Evolutionary conservation across 2,329 filamentous ascomycete species (phyloP).

Genomic region (Karstenula rhodostoma): DNA sequence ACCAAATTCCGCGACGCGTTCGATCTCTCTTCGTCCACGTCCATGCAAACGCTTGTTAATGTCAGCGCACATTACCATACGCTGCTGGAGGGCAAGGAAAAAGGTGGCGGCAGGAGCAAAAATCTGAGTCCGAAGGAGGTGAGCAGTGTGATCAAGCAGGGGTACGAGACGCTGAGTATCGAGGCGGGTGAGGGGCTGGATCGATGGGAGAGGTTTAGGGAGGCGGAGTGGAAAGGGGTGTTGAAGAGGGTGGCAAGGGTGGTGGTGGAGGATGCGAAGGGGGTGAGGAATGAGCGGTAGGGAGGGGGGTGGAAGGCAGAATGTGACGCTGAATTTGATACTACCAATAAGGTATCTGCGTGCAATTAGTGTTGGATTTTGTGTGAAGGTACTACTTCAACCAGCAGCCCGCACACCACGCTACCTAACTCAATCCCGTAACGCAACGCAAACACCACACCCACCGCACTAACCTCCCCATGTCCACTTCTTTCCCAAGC

Average conservation of each 20-base stretch:
- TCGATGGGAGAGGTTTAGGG: constrained; percentile 84
- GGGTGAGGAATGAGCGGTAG: constrained; percentile 49
- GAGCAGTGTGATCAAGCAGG: constrained; percentile 90
- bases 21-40: constrained; percentile 56
- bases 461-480: no score
- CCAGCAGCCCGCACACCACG: background rate
- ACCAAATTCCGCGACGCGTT: constrained; percentile 84
- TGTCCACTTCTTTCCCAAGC: background rate
- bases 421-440: background rate
- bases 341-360: no score
- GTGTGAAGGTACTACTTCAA: no score
- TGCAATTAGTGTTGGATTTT: no score
- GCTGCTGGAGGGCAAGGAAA: constrained; percentile 68
- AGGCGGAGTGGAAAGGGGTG: constrained; percentile 82
- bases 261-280: constrained; percentile 75
- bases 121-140: constrained; percentile 85
- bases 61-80: constrained; percentile 88
- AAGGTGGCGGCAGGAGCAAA: constrained; percentile 59
- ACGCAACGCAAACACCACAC: no score
- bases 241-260: constrained; percentile 87
- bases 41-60: constrained; percentile 83
- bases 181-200: constrained; percentile 87
- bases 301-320: background rate
- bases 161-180: constrained; percentile 93
- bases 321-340: no score